Percentiles rank a stretch among this genome's conserved stretches.
Conservation (phyloP, 2,329 filamentous ascomycete genomes). For the Chaetomiaceae sp. region DNA sequence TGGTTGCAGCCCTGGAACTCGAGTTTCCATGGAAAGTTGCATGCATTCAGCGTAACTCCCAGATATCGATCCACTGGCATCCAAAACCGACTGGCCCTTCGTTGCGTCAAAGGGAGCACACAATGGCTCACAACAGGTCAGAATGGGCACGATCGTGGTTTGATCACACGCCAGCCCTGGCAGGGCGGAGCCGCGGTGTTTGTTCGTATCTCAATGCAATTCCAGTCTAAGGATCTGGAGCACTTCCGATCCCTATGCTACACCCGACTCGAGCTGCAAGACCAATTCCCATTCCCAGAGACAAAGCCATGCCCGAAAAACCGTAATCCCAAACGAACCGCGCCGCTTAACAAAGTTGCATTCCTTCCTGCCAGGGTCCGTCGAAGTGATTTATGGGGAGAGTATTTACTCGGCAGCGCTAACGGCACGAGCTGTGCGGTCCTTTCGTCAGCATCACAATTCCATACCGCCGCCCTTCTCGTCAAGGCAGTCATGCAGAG, state of each 20-base stretch:
- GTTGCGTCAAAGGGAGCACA: no score
- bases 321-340: conserved; percentile 26
- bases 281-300: conserved; percentile 26
- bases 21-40: no score
- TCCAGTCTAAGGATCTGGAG: conserved; percentile 31
- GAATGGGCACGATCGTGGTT: conserved; percentile 4
- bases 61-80: no score
- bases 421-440: conserved; percentile 54
- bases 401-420: conserved; percentile 41
- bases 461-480: background rate
- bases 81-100: no score
- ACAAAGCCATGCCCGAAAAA: conserved; percentile 29
- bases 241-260: conserved; percentile 33
- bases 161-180: conserved; percentile 19
- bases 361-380: conserved; percentile 22
- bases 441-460: conserved; percentile 25
- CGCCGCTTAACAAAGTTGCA: conserved; percentile 25
- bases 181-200: conserved; percentile 16
- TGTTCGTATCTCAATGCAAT: conserved; percentile 27
- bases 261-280: conserved; percentile 29
- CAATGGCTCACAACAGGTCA: conserved; percentile 11
- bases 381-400: conserved; percentile 19
- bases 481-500: background rate
- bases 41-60: no score
- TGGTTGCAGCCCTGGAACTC: no score